A percentile compares a stretch with the other conserved stretches of the same genome.
These are phyloP conservation scores for Rhodomyrtus tomentosa DNA, from an alignment of 345 rosid species.

Conservation along the genomic window DNA sequence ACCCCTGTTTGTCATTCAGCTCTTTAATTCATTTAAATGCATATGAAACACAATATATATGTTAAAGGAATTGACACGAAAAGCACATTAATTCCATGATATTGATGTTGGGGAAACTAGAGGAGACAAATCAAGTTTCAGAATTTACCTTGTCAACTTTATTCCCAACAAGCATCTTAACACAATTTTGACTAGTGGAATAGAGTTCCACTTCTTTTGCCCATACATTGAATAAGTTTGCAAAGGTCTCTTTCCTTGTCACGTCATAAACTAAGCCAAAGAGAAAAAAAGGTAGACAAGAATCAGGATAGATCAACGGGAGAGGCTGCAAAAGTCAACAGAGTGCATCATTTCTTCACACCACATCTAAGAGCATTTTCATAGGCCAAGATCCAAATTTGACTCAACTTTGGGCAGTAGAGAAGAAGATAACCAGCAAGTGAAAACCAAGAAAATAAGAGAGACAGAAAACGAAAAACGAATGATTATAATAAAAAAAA, in stretches of 20 bases:
- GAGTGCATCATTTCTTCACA: not conserved
- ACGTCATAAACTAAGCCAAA: constrained; percentile 69
- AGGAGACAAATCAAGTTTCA: not conserved
- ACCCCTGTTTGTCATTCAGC: not conserved
- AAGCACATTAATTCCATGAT: not conserved
- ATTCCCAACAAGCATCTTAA: constrained; percentile 93
- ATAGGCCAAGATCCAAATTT: not conserved
- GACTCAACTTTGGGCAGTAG: not conserved
- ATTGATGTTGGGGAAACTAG: not conserved
- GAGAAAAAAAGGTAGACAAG: not conserved
- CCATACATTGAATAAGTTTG: constrained; percentile 85
- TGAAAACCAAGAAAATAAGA: not conserved
- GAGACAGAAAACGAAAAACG: not conserved
- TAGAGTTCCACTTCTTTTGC: constrained; percentile 85
- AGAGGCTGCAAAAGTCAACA: not conserved
- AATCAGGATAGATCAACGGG: not conserved
- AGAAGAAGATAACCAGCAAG: not conserved
- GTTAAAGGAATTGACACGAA: not conserved
- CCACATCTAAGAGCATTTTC: not conserved
- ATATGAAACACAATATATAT: not conserved
- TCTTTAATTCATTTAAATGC: not conserved
- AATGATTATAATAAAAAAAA: not conserved
- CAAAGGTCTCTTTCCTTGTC: constrained; percentile 80
- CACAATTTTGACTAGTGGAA: constrained; percentile 68
- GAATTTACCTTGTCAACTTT: constrained; percentile 77